phyloP scores from a whole-genome alignment of 768 basidiomycete species.

The Podaxis sp. region DNA sequence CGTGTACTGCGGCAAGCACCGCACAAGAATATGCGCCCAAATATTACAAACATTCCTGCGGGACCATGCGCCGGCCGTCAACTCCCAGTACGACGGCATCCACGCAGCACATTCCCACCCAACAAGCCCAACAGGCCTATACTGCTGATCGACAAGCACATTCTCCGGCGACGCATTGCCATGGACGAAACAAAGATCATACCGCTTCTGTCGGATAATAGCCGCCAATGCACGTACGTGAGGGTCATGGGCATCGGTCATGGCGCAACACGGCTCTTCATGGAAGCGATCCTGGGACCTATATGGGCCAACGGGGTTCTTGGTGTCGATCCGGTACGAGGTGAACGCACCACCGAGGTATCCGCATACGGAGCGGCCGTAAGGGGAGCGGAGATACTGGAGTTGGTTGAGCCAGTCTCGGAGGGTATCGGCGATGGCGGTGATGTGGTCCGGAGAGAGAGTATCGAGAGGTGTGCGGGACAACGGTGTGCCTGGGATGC shows the following conservation, averaged over 20 bases:
- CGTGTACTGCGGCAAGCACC: constrained; percentile 11
- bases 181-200: constrained; percentile 12
- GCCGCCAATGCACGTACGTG: constrained; percentile 4
- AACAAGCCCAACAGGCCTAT: background rate
- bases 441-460: background rate
- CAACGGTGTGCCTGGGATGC: constrained; percentile 2
- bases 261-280: constrained; percentile 2
- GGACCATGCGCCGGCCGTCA: background rate
- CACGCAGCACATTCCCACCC: constrained; percentile 13
- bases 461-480: background rate
- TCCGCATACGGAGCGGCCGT: constrained; percentile 6
- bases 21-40: background rate
- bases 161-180: constrained; percentile 8
- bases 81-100: constrained; percentile 10
- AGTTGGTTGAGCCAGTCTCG: constrained; percentile 12
- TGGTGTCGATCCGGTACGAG: constrained; percentile 8
- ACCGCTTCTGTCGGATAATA: constrained; percentile 11
- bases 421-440: constrained; percentile 8
- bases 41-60: background rate
- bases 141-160: background rate
- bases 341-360: constrained; percentile 7
- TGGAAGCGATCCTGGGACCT: constrained; percentile 12
- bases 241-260: constrained; percentile 1
- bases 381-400: constrained; percentile 1
- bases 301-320: constrained; percentile 11